A percentile compares a stretch with the other conserved stretches of the same genome.
Conservation (phyloP, 148 eudicot genomes). For the Tetragonia tetragonoides region DNA sequence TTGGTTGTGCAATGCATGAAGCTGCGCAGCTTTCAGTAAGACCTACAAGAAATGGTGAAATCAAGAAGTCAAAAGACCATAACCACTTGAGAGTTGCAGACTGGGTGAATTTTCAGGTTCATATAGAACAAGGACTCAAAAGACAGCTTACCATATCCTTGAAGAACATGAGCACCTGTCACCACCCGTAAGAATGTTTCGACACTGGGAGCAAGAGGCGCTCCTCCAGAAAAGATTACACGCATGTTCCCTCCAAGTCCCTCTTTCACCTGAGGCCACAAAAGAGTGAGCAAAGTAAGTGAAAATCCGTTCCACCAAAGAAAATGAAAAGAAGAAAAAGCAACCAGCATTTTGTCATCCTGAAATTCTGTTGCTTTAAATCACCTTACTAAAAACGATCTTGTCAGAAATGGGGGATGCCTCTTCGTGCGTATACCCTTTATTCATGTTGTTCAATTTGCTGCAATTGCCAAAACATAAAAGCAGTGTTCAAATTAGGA, state of each 20-base stretch:
- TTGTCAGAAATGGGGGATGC: constrained; percentile 83
- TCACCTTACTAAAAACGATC: constrained; percentile 83
- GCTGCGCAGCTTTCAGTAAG: constrained; percentile 95
- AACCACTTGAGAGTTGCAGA: not conserved
- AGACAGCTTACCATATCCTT: constrained; percentile 75
- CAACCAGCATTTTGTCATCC: not conserved
- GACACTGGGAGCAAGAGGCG: constrained; percentile 73
- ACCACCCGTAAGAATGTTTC: constrained; percentile 80
- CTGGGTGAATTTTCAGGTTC: not conserved
- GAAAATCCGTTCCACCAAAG: not conserved
- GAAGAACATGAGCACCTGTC: constrained; percentile 87
- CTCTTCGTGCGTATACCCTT: constrained; percentile 67
- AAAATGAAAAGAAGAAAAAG: not conserved
- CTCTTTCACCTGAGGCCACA: constrained; percentile 62
- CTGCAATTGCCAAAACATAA: constrained; percentile 39
- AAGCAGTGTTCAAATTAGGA: not conserved
- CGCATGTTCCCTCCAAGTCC: constrained; percentile 87
- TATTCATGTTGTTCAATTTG: constrained; percentile 73
- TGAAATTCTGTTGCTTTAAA: not conserved
- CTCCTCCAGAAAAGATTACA: constrained; percentile 87
- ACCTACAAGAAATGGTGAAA: constrained; percentile 36
- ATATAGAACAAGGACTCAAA: not conserved
- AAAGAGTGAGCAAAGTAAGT: not conserved
- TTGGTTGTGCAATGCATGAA: constrained; percentile 64
- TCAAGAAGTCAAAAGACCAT: not conserved